These are phyloP conservation scores for Syzygium jambos DNA, from an alignment of 345 rosid species.

Conservation along the genomic window DNA sequence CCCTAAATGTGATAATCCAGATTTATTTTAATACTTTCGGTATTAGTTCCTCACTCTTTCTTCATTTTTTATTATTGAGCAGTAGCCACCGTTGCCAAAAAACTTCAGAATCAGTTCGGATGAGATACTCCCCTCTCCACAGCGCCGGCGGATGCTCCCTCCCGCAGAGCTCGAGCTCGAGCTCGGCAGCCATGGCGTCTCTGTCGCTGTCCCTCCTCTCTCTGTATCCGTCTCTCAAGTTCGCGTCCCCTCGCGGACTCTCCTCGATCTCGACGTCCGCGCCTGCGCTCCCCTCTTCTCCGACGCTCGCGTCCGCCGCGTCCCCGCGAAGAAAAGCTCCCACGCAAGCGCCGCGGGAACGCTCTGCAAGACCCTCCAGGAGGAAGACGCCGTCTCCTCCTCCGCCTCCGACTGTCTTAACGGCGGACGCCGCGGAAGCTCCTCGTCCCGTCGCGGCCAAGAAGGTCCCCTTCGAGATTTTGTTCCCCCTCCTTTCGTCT, in stretches of 20 bases:
- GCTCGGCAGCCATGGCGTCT: constrained; percentile 22
- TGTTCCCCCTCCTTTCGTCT: neutral
- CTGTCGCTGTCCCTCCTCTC: constrained; percentile 14
- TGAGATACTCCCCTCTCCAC: neutral
- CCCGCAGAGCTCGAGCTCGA: neutral
- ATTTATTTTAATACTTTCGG: no score
- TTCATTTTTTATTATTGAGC: neutral
- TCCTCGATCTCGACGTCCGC: constrained; percentile 9
- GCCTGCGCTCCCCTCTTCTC: neutral
- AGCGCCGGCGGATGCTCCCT: neutral
- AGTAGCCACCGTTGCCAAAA: neutral
- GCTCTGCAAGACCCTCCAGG: constrained; percentile 10
- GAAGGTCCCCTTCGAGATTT: constrained; percentile 21
- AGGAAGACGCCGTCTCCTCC: constrained; percentile 4
- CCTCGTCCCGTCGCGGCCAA: constrained; percentile 24
- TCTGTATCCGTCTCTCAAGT: constrained; percentile 5
- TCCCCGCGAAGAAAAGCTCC: constrained; percentile 2
- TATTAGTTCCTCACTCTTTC: no score
- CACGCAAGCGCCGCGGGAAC: constrained; percentile 1
- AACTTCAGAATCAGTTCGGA: neutral
- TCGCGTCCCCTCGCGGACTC: neutral
- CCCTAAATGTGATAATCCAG: no score
- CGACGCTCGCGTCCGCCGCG: constrained; percentile 3
- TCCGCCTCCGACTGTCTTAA: neutral
- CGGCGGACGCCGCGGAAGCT: neutral